Base-by-base conservation (phyloP, 805 yeast species). In the Candida sanyiensis region DNA sequence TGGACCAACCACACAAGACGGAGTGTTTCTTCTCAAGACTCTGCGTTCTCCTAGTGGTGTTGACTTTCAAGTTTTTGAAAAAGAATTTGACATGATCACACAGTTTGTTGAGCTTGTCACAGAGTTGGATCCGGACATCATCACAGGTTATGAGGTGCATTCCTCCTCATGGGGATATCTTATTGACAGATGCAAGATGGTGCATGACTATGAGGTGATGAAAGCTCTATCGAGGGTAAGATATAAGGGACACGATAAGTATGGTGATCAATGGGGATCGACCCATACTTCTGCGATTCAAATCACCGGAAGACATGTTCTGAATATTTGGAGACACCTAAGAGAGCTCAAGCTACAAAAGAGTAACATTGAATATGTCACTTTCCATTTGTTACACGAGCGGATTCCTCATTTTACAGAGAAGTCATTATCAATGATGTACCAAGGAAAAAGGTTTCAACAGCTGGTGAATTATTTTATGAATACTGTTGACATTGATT, bases 91-190 rank as follows among this genome's bases (percentile, higher is more conserved):
- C 6, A 65, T 85, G 75, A 55, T 88, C 2, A 62, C 68, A 7
- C 69, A 69, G 6, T 61, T 90, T 7, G 61, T 78, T 0, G 66
- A 70, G 2, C 46, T 82, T 12, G 78, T 85, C 0, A 70, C 77
- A 15, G 48, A 64, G 2, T 67, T 77, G 37, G 97, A 93, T 54
- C 97, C 97, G 0, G 98, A 93, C 56, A 75, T 93, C 22, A 53
- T 93, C 6, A 70, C 85, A 0, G 97, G 97, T 0, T 93, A 73
- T 56, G 98, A 93, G 52, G 70, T 86, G 6, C 83, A 86, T 46
- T 63, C 79, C 1, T 51, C 73, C 0, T 85, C 97, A 0, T 90
- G 97, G 97, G 97, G 98, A 0, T 93, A 84, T 51, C 38, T 89
- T 0, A 68, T 84, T 19, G 93, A 84, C 37, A 58, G 98, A 33